These are phyloP conservation scores for Fusarium sp. DNA, from an alignment of 2,329 filamentous ascomycete species.

Conservation along the genomic window DNA sequence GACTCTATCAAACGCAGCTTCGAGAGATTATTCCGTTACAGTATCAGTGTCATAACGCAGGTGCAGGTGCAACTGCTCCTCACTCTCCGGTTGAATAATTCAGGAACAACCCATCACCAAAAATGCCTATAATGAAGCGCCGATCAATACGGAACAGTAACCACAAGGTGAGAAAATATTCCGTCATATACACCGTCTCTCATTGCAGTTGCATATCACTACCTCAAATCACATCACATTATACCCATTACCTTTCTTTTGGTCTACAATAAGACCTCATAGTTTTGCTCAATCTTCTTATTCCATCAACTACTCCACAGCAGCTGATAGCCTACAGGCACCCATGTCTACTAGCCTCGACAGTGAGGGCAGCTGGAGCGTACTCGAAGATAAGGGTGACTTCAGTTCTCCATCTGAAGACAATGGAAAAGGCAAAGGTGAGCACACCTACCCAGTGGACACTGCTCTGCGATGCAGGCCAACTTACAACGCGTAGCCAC, in stretches of 20 bases:
- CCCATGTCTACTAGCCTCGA: conserved; percentile 31
- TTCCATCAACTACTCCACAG: conserved; percentile 2
- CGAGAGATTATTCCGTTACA: conserved; percentile 16
- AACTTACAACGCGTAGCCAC: conserved; percentile 39
- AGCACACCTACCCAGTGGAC: neutral
- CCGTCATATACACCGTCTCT: conserved; percentile 2
- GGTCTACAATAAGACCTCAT: neutral
- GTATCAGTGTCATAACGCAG: conserved; percentile 24
- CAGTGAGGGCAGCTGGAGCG: conserved; percentile 29
- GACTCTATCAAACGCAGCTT: conserved; percentile 35
- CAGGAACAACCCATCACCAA: conserved; percentile 11
- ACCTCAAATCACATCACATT: neutral
- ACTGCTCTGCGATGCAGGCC: neutral
- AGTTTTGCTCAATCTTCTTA: neutral
- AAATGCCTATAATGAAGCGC: conserved; percentile 27
- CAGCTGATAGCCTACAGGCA: conserved; percentile 29
- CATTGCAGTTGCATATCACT: neutral
- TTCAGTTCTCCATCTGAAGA: conserved; percentile 25
- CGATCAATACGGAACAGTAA: conserved; percentile 20
- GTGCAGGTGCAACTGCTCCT: conserved; percentile 28
- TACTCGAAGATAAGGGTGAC: conserved; percentile 31
- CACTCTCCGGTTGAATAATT: conserved; percentile 4
- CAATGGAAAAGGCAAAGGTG: conserved; percentile 33
- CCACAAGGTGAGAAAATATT: conserved; percentile 30
- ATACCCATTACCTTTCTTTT: neutral